Percentiles rank a stretch among this genome's conserved stretches.
These are phyloP conservation scores for Phytophthora sp. DNA, from an alignment of 352 stramenopile genomes.

Conservation along the genomic window DNA sequence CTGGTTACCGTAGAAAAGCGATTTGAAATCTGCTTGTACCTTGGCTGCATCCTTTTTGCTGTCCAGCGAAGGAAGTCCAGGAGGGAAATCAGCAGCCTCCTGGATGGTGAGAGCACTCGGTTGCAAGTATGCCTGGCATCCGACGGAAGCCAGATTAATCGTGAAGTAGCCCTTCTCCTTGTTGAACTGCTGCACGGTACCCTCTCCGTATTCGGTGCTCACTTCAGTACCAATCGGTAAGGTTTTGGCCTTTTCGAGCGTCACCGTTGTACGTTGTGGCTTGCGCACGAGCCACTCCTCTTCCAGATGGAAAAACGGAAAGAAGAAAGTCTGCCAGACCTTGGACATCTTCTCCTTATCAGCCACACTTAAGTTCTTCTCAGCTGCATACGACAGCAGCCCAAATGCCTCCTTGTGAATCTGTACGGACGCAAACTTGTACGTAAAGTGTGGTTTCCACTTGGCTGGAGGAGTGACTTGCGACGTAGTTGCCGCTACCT, in stretches of 20 bases:
- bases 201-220: slow-evolving; percentile 81
- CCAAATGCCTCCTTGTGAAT: slow-evolving; percentile 89
- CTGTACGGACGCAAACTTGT: slow-evolving; percentile 72
- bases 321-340: slow-evolving; percentile 86
- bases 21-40: slow-evolving; percentile 45
- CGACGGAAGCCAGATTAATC: slow-evolving; percentile 67
- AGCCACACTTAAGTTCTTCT: slow-evolving; percentile 80
- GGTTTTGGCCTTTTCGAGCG: slow-evolving; percentile 67
- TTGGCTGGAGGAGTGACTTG: slow-evolving; percentile 8
- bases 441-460: slow-evolving; percentile 80
- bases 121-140: slow-evolving; percentile 75
- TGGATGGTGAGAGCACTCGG: slow-evolving; percentile 77
- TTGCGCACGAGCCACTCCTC: slow-evolving; percentile 86
- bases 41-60: slow-evolving; percentile 61
- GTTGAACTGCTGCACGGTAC: slow-evolving; percentile 83
- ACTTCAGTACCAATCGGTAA: slow-evolving; percentile 75
- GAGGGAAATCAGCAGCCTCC: slow-evolving; percentile 76
- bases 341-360: slow-evolving; percentile 90
- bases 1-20: slow-evolving; percentile 81
- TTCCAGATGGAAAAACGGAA: slow-evolving; percentile 84
- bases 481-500: neutral
- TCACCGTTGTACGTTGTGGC: slow-evolving; percentile 69
- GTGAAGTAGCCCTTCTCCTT: slow-evolving; percentile 60
- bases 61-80: slow-evolving; percentile 65
- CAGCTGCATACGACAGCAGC: slow-evolving; percentile 76